Evolutionary conservation across 2,329 filamentous ascomycete species (phyloP), one percentile per base, ranked within the genome.

Genomic region (Fusarium siculi): DNA sequence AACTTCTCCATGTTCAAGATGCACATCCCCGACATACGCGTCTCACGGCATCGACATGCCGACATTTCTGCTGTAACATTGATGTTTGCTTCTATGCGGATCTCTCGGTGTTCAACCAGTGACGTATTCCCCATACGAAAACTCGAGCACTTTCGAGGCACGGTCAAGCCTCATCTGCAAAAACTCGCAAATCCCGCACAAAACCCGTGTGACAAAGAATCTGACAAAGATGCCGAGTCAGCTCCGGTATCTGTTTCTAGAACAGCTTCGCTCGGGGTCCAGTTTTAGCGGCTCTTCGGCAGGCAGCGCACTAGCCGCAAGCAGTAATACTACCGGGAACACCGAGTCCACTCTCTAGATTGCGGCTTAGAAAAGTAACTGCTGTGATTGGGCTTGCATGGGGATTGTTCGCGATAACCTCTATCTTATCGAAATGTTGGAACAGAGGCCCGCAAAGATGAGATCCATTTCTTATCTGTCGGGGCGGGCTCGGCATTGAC

Each of bases 261-360:
- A 62, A 37, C 25, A 32, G 7, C 23, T 2, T 36, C 7, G 11
- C 34, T 50, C 39, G 36, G 25, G 62, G 14, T 28, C 62, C 62
- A 64, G 39, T 44, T 46, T 64, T 62, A 53, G 57, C 56, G 56
- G 46, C 56, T 46, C 62, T 53, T 34, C 56, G 56, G 62, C 56
- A 62, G 28, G 7, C 5, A 1, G 1, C 4, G 6, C 14, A 32
- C 25, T 65, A 65, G 28, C 62, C 10, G 12, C 9, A 62, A 12
- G 23, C 15, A 52, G 62, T 34, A 64, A 46, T 23, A 63, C 32
- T 21, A 43, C 46, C 25, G 46, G 30, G 2, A 7, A 21, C 11
- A 6, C 18, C 39, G 56, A 59, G 21, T 18, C 62, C 62, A 62
- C 62, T 9, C n/a, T 28, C 11, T 19, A 46, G 32, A 62, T 30